These are phyloP conservation scores for Pistacia vera DNA, from an alignment of 345 rosid genomes.

Conservation along the genomic window DNA sequence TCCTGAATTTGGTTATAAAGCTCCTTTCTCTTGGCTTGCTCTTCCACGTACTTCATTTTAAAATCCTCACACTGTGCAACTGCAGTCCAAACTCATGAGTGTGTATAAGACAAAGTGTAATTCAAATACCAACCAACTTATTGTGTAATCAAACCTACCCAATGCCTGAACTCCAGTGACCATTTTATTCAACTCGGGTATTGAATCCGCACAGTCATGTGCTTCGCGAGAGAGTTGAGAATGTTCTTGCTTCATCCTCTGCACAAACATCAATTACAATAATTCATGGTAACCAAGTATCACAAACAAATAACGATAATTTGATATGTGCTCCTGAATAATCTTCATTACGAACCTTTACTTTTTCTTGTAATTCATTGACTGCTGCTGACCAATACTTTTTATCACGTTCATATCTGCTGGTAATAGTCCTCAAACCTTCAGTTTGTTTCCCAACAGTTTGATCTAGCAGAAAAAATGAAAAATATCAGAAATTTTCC, in stretches of 20 bases:
- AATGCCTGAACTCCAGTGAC: conserved; percentile 84
- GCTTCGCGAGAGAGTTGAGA: conserved; percentile 75
- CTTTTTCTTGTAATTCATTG: conserved; percentile 54
- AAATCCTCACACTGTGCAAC: conserved; percentile 94
- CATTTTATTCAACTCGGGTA: conserved; percentile 83
- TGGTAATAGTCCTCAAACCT: conserved; percentile 53
- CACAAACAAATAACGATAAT: conserved; percentile 1
- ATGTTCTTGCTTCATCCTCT: conserved; percentile 89
- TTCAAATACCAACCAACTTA: background rate
- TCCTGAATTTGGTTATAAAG: conserved; percentile 90
- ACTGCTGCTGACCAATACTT: conserved; percentile 57
- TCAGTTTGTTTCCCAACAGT: conserved; percentile 71
- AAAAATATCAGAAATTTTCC: background rate
- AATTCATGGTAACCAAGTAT: conserved; percentile 3
- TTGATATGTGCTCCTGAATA: conserved; percentile 9
- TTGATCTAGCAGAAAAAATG: conserved; percentile 47
- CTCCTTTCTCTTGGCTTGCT: conserved; percentile 88
- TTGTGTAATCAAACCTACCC: conserved; percentile 47
- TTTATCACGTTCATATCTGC: conserved; percentile 60
- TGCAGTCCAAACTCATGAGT: conserved; percentile 39
- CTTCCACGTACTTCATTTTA: conserved; percentile 73
- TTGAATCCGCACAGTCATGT: conserved; percentile 75
- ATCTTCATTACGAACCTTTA: conserved; percentile 48
- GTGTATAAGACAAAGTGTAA: background rate
- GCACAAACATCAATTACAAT: conserved; percentile 19